A percentile compares a stretch with the other conserved stretches of the same genome.
Evolutionary conservation across 352 stramenopile species (phyloP).

Genomic region (Phytophthora idaei): DNA sequence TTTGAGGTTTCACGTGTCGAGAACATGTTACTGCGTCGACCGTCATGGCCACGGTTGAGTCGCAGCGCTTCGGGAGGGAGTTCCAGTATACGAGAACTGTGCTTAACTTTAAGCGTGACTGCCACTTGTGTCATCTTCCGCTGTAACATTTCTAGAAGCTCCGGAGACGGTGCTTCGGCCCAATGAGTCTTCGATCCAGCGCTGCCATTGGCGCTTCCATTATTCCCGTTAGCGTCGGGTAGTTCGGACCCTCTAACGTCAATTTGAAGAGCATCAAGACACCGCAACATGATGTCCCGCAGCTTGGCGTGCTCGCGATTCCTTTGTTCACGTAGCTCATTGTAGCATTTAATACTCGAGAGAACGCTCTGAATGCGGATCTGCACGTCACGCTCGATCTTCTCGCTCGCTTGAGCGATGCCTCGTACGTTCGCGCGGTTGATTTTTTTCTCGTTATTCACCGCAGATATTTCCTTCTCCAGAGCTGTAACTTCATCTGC

Average conservation of each 20-base stretch:
- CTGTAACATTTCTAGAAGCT: conserved; percentile 62
- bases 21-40: conserved; percentile 61
- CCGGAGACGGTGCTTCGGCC: conserved; percentile 53
- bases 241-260: conserved; percentile 16
- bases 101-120: conserved; percentile 62
- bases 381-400: conserved; percentile 49
- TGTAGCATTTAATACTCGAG: conserved; percentile 48
- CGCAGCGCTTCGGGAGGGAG: conserved; percentile 31
- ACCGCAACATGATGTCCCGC: conserved; percentile 60
- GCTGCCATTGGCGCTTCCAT: background rate
- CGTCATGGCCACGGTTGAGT: conserved; percentile 23
- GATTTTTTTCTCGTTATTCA: conserved; percentile 36
- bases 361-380: conserved; percentile 25
- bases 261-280: conserved; percentile 63
- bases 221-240: background rate
- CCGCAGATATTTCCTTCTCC: conserved; percentile 36
- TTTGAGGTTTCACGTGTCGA: conserved; percentile 53
- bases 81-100: conserved; percentile 37
- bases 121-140: conserved; percentile 73
- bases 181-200: conserved; percentile 27
- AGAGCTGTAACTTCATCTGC: conserved; percentile 53
- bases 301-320: conserved; percentile 57
- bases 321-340: conserved; percentile 53
- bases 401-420: conserved; percentile 36
- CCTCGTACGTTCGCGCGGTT: conserved; percentile 46